Percentiles rank a stretch among this genome's conserved stretches.
phyloP scores from a whole-genome alignment of 1,139 yeast species.

The Pichia sp. region DNA sequence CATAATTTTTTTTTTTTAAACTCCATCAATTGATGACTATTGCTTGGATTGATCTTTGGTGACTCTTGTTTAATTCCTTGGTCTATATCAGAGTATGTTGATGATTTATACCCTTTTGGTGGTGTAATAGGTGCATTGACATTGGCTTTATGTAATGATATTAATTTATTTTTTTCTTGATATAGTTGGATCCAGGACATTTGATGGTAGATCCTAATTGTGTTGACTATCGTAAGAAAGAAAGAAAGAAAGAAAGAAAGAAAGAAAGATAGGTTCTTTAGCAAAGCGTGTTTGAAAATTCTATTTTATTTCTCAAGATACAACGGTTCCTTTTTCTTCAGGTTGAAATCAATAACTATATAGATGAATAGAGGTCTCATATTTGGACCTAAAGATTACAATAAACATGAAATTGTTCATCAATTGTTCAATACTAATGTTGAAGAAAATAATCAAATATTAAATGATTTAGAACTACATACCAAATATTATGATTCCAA shows the following conservation, averaged over 20 bases:
- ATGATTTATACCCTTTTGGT: constrained; percentile 21
- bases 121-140: constrained; percentile 8
- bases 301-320: not conserved
- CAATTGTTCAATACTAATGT: not conserved
- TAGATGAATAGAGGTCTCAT: constrained; percentile 3
- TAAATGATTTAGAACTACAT: not conserved
- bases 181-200: constrained; percentile 18
- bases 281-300: not conserved
- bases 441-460: not conserved
- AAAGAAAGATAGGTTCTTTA: too few relatives aligned
- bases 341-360: too few relatives aligned
- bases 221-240: too few relatives aligned
- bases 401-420: constrained; percentile 1
- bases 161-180: constrained; percentile 6
- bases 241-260: too few relatives aligned
- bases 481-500: constrained; percentile 4
- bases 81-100: constrained; percentile 12
- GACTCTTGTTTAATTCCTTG: constrained; percentile 4
- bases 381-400: constrained; percentile 3
- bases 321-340: not conserved
- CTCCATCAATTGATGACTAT: constrained; percentile 29
- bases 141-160: not conserved
- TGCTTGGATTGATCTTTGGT: not conserved
- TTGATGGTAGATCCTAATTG: too few relatives aligned
- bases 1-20: constrained; percentile 65